A percentile compares a stretch with the other conserved stretches of the same genome.
Conservation (phyloP, 2,329 filamentous ascomycete genomes). For the Alternaria postmessia region DNA sequence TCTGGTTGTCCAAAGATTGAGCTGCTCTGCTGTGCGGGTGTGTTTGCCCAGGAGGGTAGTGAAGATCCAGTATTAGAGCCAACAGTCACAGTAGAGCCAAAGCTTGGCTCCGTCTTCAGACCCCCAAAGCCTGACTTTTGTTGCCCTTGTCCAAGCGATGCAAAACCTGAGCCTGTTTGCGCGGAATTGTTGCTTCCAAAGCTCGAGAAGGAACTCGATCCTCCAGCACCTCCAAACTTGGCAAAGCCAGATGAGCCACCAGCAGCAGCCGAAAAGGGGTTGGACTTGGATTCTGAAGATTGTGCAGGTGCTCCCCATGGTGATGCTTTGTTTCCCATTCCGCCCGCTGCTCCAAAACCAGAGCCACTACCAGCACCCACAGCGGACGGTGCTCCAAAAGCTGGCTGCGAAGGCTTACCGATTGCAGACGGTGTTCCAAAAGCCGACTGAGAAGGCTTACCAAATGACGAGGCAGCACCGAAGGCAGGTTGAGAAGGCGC, state of each 20-base stretch:
- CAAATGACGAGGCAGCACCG: conserved; percentile 25
- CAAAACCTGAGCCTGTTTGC: conserved; percentile 36
- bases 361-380: conserved; percentile 33
- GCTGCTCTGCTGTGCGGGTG: conserved; percentile 38
- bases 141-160: conserved; percentile 33
- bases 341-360: conserved; percentile 37
- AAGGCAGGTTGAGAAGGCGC: conserved; percentile 21
- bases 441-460: conserved; percentile 18
- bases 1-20: conserved; percentile 39
- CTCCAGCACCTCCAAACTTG: conserved; percentile 35
- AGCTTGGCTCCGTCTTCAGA: conserved; percentile 44
- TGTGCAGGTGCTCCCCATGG: conserved; percentile 36
- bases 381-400: conserved; percentile 27
- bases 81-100: conserved; percentile 54
- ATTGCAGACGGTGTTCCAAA: conserved; percentile 23
- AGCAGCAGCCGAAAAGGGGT: conserved; percentile 45
- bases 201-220: conserved; percentile 29
- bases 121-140: conserved; percentile 43
- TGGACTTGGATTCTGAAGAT: conserved; percentile 32
- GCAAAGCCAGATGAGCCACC: conserved; percentile 42
- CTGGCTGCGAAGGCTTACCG: conserved; percentile 26
- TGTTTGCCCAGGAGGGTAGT: conserved; percentile 44
- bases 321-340: conserved; percentile 28
- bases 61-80: conserved; percentile 46
- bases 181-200: conserved; percentile 14